Evolutionary conservation across 192 early-diverging fungal genomes (phyloP).

Genomic region (Polychytrium aggregatum): DNA sequence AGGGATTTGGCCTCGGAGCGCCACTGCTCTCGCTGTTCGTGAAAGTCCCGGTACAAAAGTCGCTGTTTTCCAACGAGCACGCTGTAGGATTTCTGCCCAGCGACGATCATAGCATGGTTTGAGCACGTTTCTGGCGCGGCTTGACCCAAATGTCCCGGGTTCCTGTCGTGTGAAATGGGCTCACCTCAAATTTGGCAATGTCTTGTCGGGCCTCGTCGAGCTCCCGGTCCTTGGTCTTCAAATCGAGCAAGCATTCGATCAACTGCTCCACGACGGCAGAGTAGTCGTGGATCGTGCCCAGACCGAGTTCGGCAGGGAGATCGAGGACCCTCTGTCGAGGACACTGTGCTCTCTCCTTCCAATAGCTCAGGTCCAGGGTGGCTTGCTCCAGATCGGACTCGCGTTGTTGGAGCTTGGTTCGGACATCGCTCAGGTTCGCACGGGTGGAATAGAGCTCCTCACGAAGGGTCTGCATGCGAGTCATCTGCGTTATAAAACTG

Average conservation of each 20-base stretch:
- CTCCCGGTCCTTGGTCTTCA: constrained; percentile 19
- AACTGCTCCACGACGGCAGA: constrained; percentile 29
- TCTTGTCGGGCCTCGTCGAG: constrained; percentile 7
- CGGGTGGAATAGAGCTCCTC: too few relatives aligned
- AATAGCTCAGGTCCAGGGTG: constrained; percentile 10
- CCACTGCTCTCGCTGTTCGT: constrained; percentile 3
- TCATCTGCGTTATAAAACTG: too few relatives aligned
- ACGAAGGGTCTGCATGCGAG: too few relatives aligned
- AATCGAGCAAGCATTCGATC: constrained; percentile 24
- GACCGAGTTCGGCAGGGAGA: constrained; percentile 15
- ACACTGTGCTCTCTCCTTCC: constrained; percentile 8
- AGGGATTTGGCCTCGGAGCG: background rate
- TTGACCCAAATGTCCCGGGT: too few relatives aligned
- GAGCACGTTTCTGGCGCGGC: too few relatives aligned
- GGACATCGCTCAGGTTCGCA: too few relatives aligned
- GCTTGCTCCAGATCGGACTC: too few relatives aligned
- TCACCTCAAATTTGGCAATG: constrained; percentile 22
- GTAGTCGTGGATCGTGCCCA: constrained; percentile 21
- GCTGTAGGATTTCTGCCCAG: constrained; percentile 15
- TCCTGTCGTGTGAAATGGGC: too few relatives aligned
- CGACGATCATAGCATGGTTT: too few relatives aligned
- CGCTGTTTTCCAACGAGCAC: constrained; percentile 17
- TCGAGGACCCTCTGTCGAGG: constrained; percentile 12
- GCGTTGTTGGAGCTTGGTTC: too few relatives aligned
- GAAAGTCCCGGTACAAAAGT: constrained; percentile 24